A percentile compares a stretch with the other conserved stretches of the same genome.
Evolutionary conservation across 306 rosid genomes (phyloP).

Genomic region (Echinosophora koreensis): DNA sequence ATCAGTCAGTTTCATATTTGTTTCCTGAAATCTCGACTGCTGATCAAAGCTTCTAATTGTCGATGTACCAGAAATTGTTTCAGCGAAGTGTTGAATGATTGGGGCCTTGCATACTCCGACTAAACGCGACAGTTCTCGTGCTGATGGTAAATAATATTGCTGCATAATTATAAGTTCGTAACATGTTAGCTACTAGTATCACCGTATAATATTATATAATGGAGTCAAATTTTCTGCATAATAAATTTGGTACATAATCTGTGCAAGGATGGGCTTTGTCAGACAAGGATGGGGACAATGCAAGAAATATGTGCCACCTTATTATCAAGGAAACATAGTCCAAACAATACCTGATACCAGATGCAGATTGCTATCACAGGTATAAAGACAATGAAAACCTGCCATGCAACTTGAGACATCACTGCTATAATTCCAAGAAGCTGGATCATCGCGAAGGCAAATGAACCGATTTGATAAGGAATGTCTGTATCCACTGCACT

Average conservation of each 20-base stretch:
- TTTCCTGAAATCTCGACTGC: slow-evolving; percentile 70
- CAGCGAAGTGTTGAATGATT: slow-evolving; percentile 82
- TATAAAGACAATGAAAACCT: slow-evolving; percentile 75
- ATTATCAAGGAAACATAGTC: slow-evolving; percentile 9
- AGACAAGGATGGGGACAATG: not conserved
- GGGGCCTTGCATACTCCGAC: slow-evolving; percentile 91
- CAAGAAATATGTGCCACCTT: not conserved
- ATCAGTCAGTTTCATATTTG: slow-evolving; percentile 78
- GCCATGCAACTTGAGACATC: slow-evolving; percentile 91
- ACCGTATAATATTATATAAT: slow-evolving; percentile 13
- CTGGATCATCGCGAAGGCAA: slow-evolving; percentile 65
- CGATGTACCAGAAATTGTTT: slow-evolving; percentile 82
- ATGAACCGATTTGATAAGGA: slow-evolving; percentile 53
- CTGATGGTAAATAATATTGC: slow-evolving; percentile 82
- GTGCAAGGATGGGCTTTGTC: not conserved
- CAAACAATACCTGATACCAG: slow-evolving; percentile 74
- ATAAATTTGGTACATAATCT: not conserved
- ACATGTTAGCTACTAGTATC: slow-evolving; percentile 18
- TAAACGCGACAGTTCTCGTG: slow-evolving; percentile 84
- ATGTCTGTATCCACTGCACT: slow-evolving; percentile 67
- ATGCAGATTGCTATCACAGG: slow-evolving; percentile 69
- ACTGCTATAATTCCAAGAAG: slow-evolving; percentile 80
- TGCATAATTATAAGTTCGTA: slow-evolving; percentile 47
- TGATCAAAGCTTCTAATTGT: slow-evolving; percentile 92
- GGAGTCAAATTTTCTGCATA: slow-evolving; percentile 12